These are phyloP conservation scores for Populus hybrid DNA, from an alignment of 441 rosid species.

Conservation along the genomic window DNA sequence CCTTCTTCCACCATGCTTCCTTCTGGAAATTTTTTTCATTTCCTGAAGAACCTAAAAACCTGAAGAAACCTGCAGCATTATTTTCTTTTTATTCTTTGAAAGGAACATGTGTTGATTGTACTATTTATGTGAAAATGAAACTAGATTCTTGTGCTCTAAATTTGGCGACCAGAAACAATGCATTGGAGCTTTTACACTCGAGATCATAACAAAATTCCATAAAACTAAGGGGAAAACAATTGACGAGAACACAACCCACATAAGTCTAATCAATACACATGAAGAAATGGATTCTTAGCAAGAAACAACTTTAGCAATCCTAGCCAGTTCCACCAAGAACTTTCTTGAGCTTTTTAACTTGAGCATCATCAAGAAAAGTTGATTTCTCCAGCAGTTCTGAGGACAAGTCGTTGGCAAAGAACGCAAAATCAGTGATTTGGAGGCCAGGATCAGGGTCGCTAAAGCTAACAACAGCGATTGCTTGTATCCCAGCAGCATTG, in stretches of 20 bases:
- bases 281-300: background rate
- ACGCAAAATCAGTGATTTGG: conserved; percentile 64
- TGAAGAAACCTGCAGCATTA: no score
- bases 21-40: no score
- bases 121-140: background rate
- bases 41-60: no score
- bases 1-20: no score
- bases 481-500: conserved; percentile 35
- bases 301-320: background rate
- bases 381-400: conserved; percentile 47
- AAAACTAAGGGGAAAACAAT: background rate
- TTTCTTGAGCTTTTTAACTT: conserved; percentile 76
- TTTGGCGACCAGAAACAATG: background rate
- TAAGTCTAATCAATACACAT: background rate
- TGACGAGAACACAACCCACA: background rate
- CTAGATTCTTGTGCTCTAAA: background rate
- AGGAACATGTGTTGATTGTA: no score
- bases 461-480: conserved; percentile 56
- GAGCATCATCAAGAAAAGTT: conserved; percentile 67
- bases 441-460: conserved; percentile 64
- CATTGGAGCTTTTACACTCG: background rate
- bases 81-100: no score
- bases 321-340: conserved; percentile 83
- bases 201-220: background rate
- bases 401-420: conserved; percentile 55